A percentile compares a stretch with the other conserved stretches of the same genome.
These are phyloP conservation scores for Eucalyptus sideroxylon DNA, from an alignment of 345 rosid genomes.

Conservation along the genomic window DNA sequence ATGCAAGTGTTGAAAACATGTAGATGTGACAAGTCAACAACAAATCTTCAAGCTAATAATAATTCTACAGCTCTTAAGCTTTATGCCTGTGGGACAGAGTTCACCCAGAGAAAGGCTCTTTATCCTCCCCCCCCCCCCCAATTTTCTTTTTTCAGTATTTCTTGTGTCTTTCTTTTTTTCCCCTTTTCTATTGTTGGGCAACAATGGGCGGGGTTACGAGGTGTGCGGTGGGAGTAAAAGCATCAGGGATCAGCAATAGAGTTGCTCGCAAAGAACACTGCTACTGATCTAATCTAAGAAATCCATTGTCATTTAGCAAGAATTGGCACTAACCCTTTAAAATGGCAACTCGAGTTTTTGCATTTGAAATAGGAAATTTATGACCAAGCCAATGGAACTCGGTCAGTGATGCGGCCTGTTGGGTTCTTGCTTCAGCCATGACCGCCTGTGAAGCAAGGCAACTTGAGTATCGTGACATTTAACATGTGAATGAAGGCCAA, in stretches of 20 bases:
- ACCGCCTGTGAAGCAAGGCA: constrained; percentile 51
- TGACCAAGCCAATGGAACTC: constrained; percentile 97
- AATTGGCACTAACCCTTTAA: constrained; percentile 51
- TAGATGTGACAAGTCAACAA: neutral
- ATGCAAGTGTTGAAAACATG: neutral
- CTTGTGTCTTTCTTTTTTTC: neutral
- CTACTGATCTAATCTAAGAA: neutral
- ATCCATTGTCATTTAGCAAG: neutral
- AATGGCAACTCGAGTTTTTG: constrained; percentile 90
- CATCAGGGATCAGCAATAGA: neutral
- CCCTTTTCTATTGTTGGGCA: neutral
- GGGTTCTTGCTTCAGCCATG: constrained; percentile 96
- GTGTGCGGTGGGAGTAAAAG: neutral
- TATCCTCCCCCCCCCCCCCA: neutral
- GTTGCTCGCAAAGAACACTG: neutral
- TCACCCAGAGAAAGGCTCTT: neutral
- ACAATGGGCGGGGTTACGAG: neutral
- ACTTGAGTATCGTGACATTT: neutral
- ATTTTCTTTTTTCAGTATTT: neutral
- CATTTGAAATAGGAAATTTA: constrained; percentile 81
- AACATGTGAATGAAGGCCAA: neutral
- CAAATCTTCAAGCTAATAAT: neutral
- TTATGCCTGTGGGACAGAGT: neutral
- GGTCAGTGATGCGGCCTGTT: constrained; percentile 94
- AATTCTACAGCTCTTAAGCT: neutral